Percentiles rank a stretch among this genome's conserved stretches.
Conservation (phyloP, 257 asterid genomes). For the Solanum gandarillasii region DNA sequence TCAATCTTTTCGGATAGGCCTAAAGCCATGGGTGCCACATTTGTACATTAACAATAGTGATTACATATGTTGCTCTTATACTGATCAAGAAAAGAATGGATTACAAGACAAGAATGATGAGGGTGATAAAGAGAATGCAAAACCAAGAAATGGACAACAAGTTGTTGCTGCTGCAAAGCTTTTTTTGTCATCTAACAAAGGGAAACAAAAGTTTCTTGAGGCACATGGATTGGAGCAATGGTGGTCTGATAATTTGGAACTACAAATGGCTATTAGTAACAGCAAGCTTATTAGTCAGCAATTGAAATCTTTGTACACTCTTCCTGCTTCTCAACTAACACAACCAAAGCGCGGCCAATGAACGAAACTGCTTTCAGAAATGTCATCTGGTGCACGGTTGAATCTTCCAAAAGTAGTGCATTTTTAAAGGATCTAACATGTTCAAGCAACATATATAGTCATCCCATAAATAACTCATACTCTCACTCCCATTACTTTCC, state of each 20-base stretch:
- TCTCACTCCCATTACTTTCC: not conserved
- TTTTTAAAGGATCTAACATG: not conserved
- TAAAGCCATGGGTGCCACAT: conserved; percentile 68
- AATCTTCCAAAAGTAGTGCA: not conserved
- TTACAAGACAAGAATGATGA: not conserved
- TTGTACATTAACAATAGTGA: conserved; percentile 63
- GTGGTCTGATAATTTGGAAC: conserved; percentile 59
- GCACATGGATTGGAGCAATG: conserved; percentile 81
- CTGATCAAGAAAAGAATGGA: conserved; percentile 26
- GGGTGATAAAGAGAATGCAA: conserved; percentile 49
- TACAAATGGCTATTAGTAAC: conserved; percentile 42
- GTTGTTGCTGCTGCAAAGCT: conserved; percentile 34
- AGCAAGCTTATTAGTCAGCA: conserved; percentile 64
- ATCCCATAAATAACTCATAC: not conserved
- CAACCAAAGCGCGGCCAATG: not conserved
- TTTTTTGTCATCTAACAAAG: conserved; percentile 52
- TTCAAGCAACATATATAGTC: not conserved
- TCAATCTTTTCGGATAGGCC: conserved; percentile 15
- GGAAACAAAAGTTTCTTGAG: conserved; percentile 69
- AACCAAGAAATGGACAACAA: conserved; percentile 6
- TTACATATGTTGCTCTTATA: conserved; percentile 59
- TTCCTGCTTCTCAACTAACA: conserved; percentile 19
- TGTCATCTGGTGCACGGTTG: not conserved
- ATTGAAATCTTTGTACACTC: conserved; percentile 52
- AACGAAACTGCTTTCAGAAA: not conserved